These are phyloP conservation scores for Clonostachys byssicola DNA, from an alignment of 2,329 filamentous ascomycete species.

Conservation along the genomic window DNA sequence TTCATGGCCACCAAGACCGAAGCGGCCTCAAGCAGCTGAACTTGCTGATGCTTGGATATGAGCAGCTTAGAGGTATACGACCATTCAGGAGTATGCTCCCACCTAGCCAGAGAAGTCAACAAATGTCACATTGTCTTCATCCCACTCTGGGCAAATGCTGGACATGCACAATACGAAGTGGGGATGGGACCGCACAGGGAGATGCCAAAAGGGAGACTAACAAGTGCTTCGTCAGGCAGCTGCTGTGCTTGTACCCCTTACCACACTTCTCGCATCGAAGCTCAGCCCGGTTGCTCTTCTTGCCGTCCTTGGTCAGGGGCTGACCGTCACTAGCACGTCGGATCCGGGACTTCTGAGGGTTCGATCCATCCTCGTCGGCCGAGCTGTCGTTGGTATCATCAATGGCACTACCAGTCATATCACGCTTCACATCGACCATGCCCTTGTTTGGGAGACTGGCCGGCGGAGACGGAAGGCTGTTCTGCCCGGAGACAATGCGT, in stretches of 20 bases:
- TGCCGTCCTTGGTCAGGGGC: constrained; percentile 75
- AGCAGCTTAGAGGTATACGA: constrained; percentile 93
- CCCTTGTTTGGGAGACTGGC: constrained; percentile 62
- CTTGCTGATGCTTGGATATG: constrained; percentile 99
- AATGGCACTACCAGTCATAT: constrained; percentile 57
- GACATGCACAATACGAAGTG: background rate
- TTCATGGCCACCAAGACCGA: constrained; percentile 96
- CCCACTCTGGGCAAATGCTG: background rate
- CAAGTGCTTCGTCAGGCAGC: constrained; percentile 99
- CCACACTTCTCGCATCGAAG: constrained; percentile 96
- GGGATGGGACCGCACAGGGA: background rate
- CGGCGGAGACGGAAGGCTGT: constrained; percentile 58
- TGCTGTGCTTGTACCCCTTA: constrained; percentile 99
- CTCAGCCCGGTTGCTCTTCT: constrained; percentile 78
- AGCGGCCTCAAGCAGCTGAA: constrained; percentile 92
- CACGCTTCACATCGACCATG: constrained; percentile 41
- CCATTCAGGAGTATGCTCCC: constrained; percentile 99
- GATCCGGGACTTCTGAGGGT: constrained; percentile 40
- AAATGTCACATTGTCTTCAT: constrained; percentile 4
- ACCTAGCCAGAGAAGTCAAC: constrained; percentile 53
- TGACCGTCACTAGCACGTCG: constrained; percentile 81
- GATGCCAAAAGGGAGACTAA: constrained; percentile 66
- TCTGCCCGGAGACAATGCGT: constrained; percentile 23
- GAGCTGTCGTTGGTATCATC: constrained; percentile 61
- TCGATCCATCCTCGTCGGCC: constrained; percentile 46